Evolutionary conservation across 139 green algal species (phyloP).

Genomic region (Edaphochlamys debaryana): DNA sequence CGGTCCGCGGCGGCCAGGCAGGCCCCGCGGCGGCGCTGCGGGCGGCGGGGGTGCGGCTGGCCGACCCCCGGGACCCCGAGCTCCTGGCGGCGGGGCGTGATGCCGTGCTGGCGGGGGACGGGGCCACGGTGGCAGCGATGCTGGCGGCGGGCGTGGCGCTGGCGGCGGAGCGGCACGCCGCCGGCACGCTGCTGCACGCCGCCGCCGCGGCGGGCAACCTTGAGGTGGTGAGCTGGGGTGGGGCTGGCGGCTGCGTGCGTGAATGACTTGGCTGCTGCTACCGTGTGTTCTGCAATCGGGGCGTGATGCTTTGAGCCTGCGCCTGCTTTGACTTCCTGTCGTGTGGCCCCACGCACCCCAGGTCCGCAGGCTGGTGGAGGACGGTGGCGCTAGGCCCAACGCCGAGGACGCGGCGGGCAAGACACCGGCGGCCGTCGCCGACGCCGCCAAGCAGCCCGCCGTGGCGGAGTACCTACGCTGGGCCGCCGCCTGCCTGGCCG

Average conservation of each 20-base stretch:
- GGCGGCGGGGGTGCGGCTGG: not conserved
- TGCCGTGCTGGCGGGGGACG: not conserved
- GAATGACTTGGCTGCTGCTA: too few relatives aligned
- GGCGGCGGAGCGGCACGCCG: not conserved
- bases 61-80: not conserved
- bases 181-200: not conserved
- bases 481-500: not conserved
- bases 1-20: constrained; percentile 1
- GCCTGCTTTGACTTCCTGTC: too few relatives aligned
- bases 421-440: not conserved
- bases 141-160: constrained; percentile 12
- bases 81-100: not conserved
- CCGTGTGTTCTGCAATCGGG: too few relatives aligned
- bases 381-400: not conserved
- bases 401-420: not conserved
- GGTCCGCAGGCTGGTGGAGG: constrained; percentile 26
- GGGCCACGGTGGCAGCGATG: constrained; percentile 8
- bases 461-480: constrained; percentile 23
- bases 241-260: not conserved
- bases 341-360: not conserved
- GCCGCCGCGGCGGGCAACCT: not conserved
- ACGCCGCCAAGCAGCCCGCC: not conserved
- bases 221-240: constrained; percentile 6
- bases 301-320: too few relatives aligned
- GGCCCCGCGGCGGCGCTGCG: not conserved